Evolutionary conservation across 106 monocot species (phyloP).

Genomic region (Dendrobium huoshanense): DNA sequence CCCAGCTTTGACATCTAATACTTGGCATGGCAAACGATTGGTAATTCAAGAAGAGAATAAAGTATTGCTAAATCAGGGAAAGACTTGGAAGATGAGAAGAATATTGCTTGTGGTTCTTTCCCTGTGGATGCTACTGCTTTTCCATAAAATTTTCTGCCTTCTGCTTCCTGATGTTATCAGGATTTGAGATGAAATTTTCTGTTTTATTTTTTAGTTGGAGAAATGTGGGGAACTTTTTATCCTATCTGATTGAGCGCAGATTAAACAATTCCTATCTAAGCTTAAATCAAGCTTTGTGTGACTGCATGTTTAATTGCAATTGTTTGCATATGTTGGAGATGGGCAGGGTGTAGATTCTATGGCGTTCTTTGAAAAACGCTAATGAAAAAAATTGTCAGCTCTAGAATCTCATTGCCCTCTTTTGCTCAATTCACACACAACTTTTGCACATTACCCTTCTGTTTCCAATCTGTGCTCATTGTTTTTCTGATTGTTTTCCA

Average conservation of each 20-base stretch:
- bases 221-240: background rate
- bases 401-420: too few species aligned
- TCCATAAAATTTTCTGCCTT: background rate
- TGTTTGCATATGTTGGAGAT: too few species aligned
- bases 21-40: background rate
- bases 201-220: background rate
- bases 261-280: too few species aligned
- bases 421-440: too few species aligned
- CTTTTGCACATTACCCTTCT: too few species aligned
- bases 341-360: too few species aligned
- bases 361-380: too few species aligned
- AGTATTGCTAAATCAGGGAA: background rate
- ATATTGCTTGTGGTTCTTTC: background rate
- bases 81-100: background rate
- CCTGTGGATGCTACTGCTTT: too few species aligned
- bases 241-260: too few species aligned
- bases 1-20: background rate
- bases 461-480: background rate
- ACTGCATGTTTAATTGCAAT: too few species aligned
- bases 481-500: background rate
- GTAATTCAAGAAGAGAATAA: background rate
- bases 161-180: background rate
- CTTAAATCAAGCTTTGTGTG: too few species aligned
- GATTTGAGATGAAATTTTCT: background rate
- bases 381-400: too few species aligned